Base-by-base conservation (phyloP, 306 rosid genomes). In the Dryas alaskensis region DNA sequence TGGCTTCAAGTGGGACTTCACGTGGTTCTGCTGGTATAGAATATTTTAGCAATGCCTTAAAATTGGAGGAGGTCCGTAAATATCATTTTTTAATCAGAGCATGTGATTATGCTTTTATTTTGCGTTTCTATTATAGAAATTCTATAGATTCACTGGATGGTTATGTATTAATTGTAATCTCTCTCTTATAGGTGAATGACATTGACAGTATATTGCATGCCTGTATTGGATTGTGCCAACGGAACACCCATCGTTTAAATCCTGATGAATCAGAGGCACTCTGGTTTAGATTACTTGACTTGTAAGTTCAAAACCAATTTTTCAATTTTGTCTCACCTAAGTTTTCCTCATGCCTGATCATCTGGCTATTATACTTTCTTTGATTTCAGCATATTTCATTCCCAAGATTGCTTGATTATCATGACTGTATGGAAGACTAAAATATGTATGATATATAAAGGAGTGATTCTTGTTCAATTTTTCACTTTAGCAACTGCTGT, bases 181-280 rank as follows among this genome's bases (percentile, higher is more conserved):
- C 79, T 75, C 49, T 83, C 60, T 70, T 61, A 67, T 81, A 94
- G 98, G 97, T 86, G 81, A 81, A 73, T 22, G 90, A 78, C 70
- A 80, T 89, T 73, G 57, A 70, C 40, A 83, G 83, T 73, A 59
- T 87, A 73, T 82, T 92, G 88, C 88, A 75, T 72, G 90, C 96
- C 69, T 92, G 99, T 81, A 90, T 94, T 77, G 89, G 92, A 69
- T 79, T 94, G 79, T 94, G 99, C 82, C 99, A 94, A 77, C 82
- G 99, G 87, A 94, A 94, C 85, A 94, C 99, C 77, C 99, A 96
- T 81, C 97, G 97, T 65, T 76, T 94, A 78, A 92, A 94, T 79
- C 93, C 92, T 60, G 96, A 88, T 89, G 97, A 94, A 78, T 86
- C 97, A 50, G 96, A 94, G 84, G 84, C 91, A 78, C 90, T 92